These are phyloP conservation scores for Lactifluus subvellereus DNA, from an alignment of 768 basidiomycete species.

Conservation along the genomic window DNA sequence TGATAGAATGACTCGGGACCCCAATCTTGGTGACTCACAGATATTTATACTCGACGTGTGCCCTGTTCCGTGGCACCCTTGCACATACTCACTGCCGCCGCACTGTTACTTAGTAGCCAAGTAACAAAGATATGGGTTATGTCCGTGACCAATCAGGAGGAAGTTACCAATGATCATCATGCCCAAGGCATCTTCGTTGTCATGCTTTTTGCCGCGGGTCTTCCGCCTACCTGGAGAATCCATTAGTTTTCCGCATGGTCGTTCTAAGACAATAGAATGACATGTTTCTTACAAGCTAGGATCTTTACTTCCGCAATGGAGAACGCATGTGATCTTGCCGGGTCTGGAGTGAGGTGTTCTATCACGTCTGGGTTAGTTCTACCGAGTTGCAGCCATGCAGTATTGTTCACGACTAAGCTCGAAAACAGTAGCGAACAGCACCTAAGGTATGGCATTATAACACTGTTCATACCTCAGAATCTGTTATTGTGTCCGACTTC, in stretches of 20 bases:
- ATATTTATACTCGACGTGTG: background rate
- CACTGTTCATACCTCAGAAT: background rate
- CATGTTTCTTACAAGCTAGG: background rate
- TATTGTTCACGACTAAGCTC: background rate
- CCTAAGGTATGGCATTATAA: too few species aligned
- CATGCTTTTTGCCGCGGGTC: background rate
- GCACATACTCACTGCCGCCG: background rate
- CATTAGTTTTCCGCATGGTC: background rate
- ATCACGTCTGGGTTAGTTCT: background rate
- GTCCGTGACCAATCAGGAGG: background rate
- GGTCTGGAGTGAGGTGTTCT: background rate
- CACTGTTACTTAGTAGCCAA: background rate
- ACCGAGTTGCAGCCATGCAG: background rate
- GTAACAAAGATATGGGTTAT: background rate
- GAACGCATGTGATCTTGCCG: background rate
- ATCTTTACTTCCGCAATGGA: background rate
- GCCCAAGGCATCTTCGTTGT: too few species aligned
- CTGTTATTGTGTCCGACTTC: constrained; percentile 1
- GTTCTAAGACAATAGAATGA: background rate
- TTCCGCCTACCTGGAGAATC: background rate
- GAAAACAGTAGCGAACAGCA: background rate
- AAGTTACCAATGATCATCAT: background rate
- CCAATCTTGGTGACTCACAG: background rate
- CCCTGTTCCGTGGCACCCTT: background rate
- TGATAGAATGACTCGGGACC: too few species aligned